Conservation (phyloP, 257 asterid species). For the Solanum chiquidenum region DNA sequence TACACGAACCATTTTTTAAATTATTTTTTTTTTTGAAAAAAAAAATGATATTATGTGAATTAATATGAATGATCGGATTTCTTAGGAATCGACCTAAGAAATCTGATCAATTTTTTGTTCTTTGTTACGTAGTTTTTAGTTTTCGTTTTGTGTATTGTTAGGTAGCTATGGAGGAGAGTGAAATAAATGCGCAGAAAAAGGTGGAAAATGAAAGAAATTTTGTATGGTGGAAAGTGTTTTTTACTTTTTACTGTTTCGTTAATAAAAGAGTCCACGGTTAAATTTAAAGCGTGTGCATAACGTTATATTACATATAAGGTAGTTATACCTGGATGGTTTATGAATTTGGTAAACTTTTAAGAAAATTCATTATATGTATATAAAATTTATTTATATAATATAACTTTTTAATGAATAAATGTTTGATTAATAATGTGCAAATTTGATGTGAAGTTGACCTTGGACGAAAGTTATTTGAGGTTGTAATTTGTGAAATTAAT, state of each 20-base stretch:
- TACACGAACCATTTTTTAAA: conserved; percentile 12
- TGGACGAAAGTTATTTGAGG: neutral
- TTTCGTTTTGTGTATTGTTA: neutral
- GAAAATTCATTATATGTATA: neutral
- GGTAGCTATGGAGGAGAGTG: neutral
- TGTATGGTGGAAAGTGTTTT: neutral
- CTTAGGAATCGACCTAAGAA: neutral
- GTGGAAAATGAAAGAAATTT: neutral
- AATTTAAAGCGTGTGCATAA: neutral
- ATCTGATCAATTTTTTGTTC: neutral
- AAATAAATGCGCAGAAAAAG: neutral
- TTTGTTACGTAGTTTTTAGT: neutral
- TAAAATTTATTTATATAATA: too few species aligned
- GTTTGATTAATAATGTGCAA: neutral
- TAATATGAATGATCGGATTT: neutral
- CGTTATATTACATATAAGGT: too few species aligned
- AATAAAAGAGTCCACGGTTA: neutral
- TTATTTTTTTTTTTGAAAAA: too few species aligned
- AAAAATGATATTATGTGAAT: neutral
- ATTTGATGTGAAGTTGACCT: neutral
- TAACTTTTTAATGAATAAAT: too few species aligned
- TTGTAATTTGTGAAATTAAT: neutral
- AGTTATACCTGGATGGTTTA: neutral
- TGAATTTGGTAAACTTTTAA: neutral
- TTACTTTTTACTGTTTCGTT: neutral